Conservation (phyloP, 2,329 filamentous ascomycete genomes). For the Lachnellula occidentalis region DNA sequence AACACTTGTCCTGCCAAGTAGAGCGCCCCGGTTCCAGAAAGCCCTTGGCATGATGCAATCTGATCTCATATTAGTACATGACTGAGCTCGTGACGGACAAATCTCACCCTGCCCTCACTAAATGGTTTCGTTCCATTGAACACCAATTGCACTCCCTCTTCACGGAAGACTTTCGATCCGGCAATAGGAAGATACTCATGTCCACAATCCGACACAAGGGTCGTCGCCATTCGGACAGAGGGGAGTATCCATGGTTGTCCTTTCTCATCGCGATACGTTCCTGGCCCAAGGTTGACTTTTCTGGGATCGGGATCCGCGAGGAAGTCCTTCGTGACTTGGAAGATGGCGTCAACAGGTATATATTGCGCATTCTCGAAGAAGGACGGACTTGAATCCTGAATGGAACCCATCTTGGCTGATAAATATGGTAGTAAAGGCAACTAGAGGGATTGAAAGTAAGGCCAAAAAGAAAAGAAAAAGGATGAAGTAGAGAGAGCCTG, state of each 20-base stretch:
- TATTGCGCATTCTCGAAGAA: not conserved
- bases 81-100: not conserved
- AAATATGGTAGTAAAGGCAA: not conserved
- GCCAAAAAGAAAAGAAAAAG: not conserved
- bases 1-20: constrained; percentile 33
- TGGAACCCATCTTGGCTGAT: not conserved
- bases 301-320: constrained; percentile 27
- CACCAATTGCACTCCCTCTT: constrained; percentile 30
- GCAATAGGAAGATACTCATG: constrained; percentile 38
- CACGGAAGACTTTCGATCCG: constrained; percentile 31
- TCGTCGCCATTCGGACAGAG: constrained; percentile 29
- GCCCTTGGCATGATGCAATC: constrained; percentile 35
- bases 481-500: too few relatives aligned
- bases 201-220: constrained; percentile 10
- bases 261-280: constrained; percentile 36
- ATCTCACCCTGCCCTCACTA: constrained; percentile 28
- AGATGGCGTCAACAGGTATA: constrained; percentile 31
- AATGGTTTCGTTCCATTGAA: constrained; percentile 27
- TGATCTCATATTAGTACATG: constrained; percentile 2
- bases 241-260: constrained; percentile 37
- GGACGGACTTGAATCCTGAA: not conserved
- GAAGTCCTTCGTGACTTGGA: constrained; percentile 33
- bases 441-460: not conserved
- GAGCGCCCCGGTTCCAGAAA: constrained; percentile 39
- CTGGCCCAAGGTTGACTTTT: constrained; percentile 37